These are phyloP conservation scores for Cercospora zeae-maydis DNA, from an alignment of 2,329 filamentous ascomycete genomes.

Conservation along the genomic window DNA sequence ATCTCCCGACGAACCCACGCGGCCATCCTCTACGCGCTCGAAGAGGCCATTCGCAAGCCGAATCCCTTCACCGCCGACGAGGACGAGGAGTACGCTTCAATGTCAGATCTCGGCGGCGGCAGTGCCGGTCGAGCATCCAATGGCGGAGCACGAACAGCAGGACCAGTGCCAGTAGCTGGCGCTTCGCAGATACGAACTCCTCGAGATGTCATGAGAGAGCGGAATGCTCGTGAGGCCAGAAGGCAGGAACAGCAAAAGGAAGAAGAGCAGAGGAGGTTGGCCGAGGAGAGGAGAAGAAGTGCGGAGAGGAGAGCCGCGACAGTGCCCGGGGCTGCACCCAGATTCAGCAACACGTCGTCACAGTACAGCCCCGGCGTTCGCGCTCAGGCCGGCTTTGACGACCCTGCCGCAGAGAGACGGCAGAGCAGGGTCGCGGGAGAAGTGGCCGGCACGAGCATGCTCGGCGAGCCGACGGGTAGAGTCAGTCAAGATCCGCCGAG, in stretches of 20 bases:
- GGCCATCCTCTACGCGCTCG: slow-evolving; percentile 86
- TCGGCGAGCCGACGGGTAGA: slow-evolving; percentile 35
- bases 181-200: slow-evolving; percentile 68
- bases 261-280: slow-evolving; percentile 51
- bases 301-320: slow-evolving; percentile 58
- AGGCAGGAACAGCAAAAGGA: slow-evolving; percentile 60
- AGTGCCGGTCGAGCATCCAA: slow-evolving; percentile 47
- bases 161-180: slow-evolving; percentile 52
- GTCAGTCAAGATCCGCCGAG: slow-evolving; percentile 23
- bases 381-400: slow-evolving; percentile 26
- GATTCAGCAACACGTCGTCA: slow-evolving; percentile 29
- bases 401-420: slow-evolving; percentile 23
- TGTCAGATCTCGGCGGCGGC: slow-evolving; percentile 74
- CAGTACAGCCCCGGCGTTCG: slow-evolving; percentile 31
- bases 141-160: slow-evolving; percentile 53
- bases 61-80: slow-evolving; percentile 78
- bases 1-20: slow-evolving; percentile 82
- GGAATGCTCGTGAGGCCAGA: slow-evolving; percentile 69
- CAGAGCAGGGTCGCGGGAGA: slow-evolving; percentile 27
- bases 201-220: slow-evolving; percentile 85
- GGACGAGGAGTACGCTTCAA: slow-evolving; percentile 83
- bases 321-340: slow-evolving; percentile 23
- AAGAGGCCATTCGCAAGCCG: slow-evolving; percentile 82
- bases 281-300: slow-evolving; percentile 50
- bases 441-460: slow-evolving; percentile 33